These are phyloP conservation scores for Glycine tomentella DNA, from an alignment of 306 rosid species.

Conservation along the genomic window DNA sequence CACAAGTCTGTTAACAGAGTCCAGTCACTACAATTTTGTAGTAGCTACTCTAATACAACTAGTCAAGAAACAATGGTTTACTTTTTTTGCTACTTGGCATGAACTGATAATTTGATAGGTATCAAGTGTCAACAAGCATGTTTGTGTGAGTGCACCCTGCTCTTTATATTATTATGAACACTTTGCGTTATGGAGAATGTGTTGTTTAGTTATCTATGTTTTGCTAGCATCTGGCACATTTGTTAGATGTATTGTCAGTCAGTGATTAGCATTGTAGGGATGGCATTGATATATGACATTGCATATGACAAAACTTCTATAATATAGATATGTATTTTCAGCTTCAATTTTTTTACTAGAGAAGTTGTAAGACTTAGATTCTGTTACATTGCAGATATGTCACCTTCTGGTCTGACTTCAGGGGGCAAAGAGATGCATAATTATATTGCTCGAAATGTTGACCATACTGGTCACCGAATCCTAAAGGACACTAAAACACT, in stretches of 20 bases:
- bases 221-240: not conserved
- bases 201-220: constrained; percentile 1
- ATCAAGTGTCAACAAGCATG: not conserved
- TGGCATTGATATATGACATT: constrained; percentile 16
- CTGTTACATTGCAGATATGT: constrained; percentile 55
- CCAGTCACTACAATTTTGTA: not conserved
- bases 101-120: not conserved
- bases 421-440: constrained; percentile 75
- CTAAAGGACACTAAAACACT: constrained; percentile 66
- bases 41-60: not conserved
- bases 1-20: constrained; percentile 5
- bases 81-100: not conserved
- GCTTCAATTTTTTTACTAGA: constrained; percentile 9
- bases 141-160: not conserved
- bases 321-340: not conserved
- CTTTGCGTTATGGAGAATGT: no score
- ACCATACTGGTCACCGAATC: constrained; percentile 56
- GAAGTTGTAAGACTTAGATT: constrained; percentile 22
- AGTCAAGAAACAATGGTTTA: not conserved
- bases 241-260: not conserved
- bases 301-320: not conserved
- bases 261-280: not conserved
- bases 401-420: constrained; percentile 59
- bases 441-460: constrained; percentile 62
- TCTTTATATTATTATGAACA: constrained; percentile 4